Evolutionary conservation across 345 rosid species (phyloP).

Genomic region (Lumnitzera littorea): DNA sequence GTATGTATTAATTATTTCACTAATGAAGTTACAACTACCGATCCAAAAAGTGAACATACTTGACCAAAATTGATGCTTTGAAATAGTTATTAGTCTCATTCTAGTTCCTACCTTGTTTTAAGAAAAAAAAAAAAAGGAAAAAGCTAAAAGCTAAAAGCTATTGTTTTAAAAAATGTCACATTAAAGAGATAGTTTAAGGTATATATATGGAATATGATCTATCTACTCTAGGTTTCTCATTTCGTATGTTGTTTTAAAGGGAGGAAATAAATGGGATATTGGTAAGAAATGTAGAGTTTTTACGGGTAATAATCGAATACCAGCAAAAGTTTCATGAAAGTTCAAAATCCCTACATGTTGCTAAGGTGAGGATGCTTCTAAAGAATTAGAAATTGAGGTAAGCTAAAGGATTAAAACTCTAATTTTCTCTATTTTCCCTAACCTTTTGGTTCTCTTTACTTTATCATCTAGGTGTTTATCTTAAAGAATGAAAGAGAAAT

Average conservation of each 20-base stretch:
- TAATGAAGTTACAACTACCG: too few species aligned
- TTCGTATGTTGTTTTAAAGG: conserved; percentile 34
- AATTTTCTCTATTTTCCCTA: background rate
- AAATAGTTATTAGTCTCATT: too few species aligned
- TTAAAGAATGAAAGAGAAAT: conserved; percentile 76
- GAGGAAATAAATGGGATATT: conserved; percentile 49
- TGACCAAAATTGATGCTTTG: too few species aligned
- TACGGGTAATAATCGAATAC: conserved; percentile 69
- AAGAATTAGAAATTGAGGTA: conserved; percentile 86
- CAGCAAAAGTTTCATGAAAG: conserved; percentile 77
- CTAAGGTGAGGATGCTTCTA: conserved; percentile 53
- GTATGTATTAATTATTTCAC: too few species aligned
- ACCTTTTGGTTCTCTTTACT: conserved; percentile 1
- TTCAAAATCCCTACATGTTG: conserved; percentile 56
- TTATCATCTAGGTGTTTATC: conserved; percentile 42
- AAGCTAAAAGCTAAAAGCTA: too few species aligned
- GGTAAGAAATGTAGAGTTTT: conserved; percentile 83
- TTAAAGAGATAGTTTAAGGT: too few species aligned
- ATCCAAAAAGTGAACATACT: too few species aligned
- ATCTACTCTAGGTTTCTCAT: background rate
- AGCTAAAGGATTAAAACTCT: background rate
- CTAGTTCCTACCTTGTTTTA: too few species aligned
- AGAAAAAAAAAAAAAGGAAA: too few species aligned
- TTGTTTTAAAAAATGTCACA: too few species aligned
- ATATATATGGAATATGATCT: background rate